Evolutionary conservation across 1,284 basidiomycete genomes (phyloP).

Genomic region (Lentinula novae-zelandiae): DNA sequence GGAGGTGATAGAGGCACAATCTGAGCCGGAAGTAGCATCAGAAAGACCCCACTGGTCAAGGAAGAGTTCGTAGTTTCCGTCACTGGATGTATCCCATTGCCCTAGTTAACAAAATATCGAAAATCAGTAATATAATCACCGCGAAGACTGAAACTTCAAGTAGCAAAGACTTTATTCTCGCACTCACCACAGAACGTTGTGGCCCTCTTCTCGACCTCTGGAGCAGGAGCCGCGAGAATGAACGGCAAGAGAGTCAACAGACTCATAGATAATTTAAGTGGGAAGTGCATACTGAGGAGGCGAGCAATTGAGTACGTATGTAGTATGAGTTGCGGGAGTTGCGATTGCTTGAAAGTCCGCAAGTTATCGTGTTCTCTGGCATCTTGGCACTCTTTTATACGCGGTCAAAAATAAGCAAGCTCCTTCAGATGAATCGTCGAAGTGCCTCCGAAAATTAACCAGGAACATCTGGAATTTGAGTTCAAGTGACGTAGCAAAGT

Average conservation of each 20-base stretch:
- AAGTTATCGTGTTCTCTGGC: not conserved
- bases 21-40: conserved; percentile 39
- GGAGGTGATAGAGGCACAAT: conserved; percentile 50
- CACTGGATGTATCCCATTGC: conserved; percentile 15
- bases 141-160: not conserved
- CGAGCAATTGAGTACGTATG: not conserved
- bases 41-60: conserved; percentile 14
- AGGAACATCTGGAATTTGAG: not conserved
- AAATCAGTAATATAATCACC: not conserved
- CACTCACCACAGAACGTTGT: conserved; percentile 32
- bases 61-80: conserved; percentile 12
- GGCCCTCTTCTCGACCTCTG: conserved; percentile 24
- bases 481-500: not conserved
- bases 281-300: conserved; percentile 14
- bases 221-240: conserved; percentile 25
- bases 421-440: not conserved
- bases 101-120: conserved; percentile 1
- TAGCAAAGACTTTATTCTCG: not conserved
- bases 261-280: conserved; percentile 16
- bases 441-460: conserved; percentile 14
- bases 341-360: not conserved
- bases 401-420: not conserved
- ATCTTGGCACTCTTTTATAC: not conserved
- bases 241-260: conserved; percentile 25
- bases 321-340: not conserved